Evolutionary conservation across 2,329 filamentous ascomycete species (phyloP).

Genomic region (Botrytis fabae): DNA sequence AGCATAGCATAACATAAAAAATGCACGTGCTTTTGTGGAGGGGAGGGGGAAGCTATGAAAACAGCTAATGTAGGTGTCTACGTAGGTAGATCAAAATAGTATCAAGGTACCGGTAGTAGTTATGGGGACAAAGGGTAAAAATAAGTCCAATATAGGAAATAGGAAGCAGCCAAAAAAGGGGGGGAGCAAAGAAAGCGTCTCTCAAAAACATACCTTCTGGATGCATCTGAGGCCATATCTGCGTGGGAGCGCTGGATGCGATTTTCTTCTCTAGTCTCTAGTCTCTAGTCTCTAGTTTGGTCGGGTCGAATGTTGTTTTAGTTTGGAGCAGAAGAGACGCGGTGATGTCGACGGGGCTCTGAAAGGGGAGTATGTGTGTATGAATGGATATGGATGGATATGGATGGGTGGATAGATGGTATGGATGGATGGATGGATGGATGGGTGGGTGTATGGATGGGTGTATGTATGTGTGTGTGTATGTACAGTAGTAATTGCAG

Average conservation of each 20-base stretch:
- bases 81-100: constrained; percentile 10
- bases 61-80: constrained; percentile 14
- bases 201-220: constrained; percentile 34
- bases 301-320: not conserved
- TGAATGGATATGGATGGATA: not conserved
- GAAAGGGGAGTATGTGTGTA: not conserved
- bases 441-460: not conserved
- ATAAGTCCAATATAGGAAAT: not conserved
- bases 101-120: constrained; percentile 4
- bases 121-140: constrained; percentile 1
- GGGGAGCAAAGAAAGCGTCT: not conserved
- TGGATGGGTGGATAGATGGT: not conserved
- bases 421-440: not conserved
- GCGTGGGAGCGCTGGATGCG: not conserved
- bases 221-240: constrained; percentile 37
- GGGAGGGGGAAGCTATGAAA: constrained; percentile 21
- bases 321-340: not conserved
- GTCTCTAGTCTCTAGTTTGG: not conserved
- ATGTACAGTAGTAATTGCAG: not conserved
- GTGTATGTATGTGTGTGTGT: not conserved
- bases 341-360: constrained; percentile 10
- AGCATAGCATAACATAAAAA: not conserved
- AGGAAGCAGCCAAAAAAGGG: not conserved
- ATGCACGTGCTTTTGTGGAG: constrained; percentile 26
- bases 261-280: not conserved